Conservation (phyloP, 306 rosid species). For the Glycyrrhiza uralensis region DNA sequence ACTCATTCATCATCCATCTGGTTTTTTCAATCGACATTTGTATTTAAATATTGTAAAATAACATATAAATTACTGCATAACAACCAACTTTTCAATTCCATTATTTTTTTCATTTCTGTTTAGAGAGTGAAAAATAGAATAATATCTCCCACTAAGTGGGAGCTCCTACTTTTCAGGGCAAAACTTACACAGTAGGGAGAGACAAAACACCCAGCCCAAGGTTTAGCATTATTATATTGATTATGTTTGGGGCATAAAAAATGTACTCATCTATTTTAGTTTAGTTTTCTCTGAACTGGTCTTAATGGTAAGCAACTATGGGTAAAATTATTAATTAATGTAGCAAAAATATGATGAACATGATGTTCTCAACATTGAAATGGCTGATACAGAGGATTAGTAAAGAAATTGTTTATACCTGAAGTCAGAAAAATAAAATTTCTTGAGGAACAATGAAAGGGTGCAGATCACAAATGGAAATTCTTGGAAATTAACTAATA, state of each 20-base stretch:
- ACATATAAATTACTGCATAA: not conserved
- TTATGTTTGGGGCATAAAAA: not conserved
- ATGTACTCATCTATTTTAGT: not conserved
- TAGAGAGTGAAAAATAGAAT: not conserved
- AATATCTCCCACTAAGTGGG: not conserved
- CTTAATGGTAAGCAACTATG: not conserved
- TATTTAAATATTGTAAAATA: not conserved
- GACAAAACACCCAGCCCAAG: not conserved
- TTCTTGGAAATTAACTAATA: not conserved
- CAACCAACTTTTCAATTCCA: not conserved
- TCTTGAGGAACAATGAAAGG: not conserved
- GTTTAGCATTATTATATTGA: not conserved
- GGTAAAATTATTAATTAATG: not conserved
- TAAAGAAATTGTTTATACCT: not conserved
- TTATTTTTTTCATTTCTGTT: not conserved
- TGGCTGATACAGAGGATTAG: not conserved
- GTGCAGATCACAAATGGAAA: not conserved
- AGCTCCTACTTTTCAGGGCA: not conserved
- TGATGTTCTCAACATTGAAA: slow-evolving; percentile 3
- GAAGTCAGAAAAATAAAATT: not conserved
- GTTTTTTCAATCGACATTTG: not conserved
- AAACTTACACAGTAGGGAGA: not conserved
- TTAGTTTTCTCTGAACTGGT: not conserved
- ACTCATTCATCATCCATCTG: slow-evolving; percentile 14
- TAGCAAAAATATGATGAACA: not conserved